Conservation (phyloP, 2,329 filamentous ascomycete species). For the Apiospora marii region DNA sequence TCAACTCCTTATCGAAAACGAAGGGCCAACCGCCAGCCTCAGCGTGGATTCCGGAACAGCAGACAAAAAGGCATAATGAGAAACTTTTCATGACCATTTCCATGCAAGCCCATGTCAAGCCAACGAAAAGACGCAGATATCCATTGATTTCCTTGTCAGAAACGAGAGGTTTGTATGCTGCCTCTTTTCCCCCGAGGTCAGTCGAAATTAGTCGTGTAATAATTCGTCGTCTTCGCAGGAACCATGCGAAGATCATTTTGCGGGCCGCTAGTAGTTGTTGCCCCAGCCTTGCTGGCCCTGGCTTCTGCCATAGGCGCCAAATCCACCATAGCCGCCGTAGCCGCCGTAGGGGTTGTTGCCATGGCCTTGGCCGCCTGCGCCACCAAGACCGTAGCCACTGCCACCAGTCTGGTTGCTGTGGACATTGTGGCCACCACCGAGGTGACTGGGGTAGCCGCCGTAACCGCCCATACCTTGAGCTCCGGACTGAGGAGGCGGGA, state of each 20-base stretch:
- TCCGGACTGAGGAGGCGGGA: conserved; percentile 62
- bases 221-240: conserved; percentile 17
- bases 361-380: conserved; percentile 59
- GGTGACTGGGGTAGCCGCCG: conserved; percentile 62
- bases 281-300: conserved; percentile 54
- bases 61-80: conserved; percentile 24
- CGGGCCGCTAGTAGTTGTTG: conserved; percentile 22
- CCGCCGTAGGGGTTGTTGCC: conserved; percentile 59
- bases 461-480: conserved; percentile 64
- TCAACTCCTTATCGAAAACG: conserved; percentile 23
- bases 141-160: conserved; percentile 17
- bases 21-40: conserved; percentile 15
- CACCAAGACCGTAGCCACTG: conserved; percentile 60
- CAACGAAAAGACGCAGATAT: conserved; percentile 26
- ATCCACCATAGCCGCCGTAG: conserved; percentile 58
- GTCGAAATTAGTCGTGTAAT: conserved; percentile 19
- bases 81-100: conserved; percentile 24
- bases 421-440: conserved; percentile 59
- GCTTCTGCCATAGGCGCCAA: conserved; percentile 52
- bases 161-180: conserved; percentile 18
- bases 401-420: conserved; percentile 57
- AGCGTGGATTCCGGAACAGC: conserved; percentile 19
- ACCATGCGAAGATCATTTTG: conserved; percentile 2
- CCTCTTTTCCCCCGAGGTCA: conserved; percentile 14
- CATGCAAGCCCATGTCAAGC: conserved; percentile 26